Base-by-base conservation (phyloP, 2,329 filamentous ascomycete genomes). In the Diplodia sapinea region DNA sequence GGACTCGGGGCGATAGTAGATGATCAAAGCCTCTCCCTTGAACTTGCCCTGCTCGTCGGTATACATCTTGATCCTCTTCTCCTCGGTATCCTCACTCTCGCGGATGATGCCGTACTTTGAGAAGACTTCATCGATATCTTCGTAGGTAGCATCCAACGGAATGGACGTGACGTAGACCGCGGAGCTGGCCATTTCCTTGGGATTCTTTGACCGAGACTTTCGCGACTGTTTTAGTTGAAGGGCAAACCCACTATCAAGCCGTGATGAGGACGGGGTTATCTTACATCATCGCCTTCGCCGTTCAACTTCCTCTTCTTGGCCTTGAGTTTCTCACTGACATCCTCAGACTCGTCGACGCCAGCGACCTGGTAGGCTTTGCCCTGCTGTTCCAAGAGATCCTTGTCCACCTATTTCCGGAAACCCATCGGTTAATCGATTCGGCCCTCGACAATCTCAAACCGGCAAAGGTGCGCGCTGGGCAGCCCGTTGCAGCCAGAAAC, bases 1-100 rank as follows among this genome's bases (percentile, higher is more conserved):
- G n/a, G 92, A 96, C 76, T 96, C 93, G 0, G 93, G 91, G 73
- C 95, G 92, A 85, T 97, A 97, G 81, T 96, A 99, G 43, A 98
- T 92, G 66, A 99, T 84, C 38, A 99, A 85, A 2, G 92, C 94
- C 76, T 98, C 94, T 69, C 95, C 95, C 77, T 97, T 98, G 84
- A 97, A 96, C 17, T 88, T 87, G 23, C 93, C 95, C 1, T 89
- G 81, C 1, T 91, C 88, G 76, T 97, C 89, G 23, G 84, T 88
- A 80, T 99, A 99, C 79, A 99, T 88, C 81, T 97, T 98, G 80
- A 99, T 94, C 47, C 95, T 90, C 54, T 93, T 92, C 55, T 89
- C 87, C 67, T 92, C 91, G 74, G 89, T 93, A 75, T 97, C 94
- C 71, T 97, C 94, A 79, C 96, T 92, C 79, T 98, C 94, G 59